Base-by-base conservation (phyloP, 768 basidiomycete species). In the Pleurotus platypus region DNA sequence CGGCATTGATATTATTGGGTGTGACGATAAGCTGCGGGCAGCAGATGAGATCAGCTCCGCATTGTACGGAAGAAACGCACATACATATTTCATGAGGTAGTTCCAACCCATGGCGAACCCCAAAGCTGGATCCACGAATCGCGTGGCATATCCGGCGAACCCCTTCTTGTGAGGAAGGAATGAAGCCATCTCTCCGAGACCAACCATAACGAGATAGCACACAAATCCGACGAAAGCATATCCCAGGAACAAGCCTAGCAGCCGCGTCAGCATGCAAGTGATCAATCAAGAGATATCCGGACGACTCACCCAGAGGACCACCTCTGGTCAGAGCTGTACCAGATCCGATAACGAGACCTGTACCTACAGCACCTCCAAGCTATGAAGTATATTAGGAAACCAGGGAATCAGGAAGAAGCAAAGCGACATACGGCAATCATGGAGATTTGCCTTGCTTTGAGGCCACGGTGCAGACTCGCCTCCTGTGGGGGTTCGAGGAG, bases 51-150 rank as follows among this genome's bases (percentile, higher is more conserved):
- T 3, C 46, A 42, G 20, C 39, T 13, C 7, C 37, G 13, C 43
- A 20, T 37, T 4, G 58, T 15, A 35, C 24, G 42, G 40, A 37
- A 30, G 26, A 51, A 48, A 3, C 22, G 5, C 12, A 65, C 77
- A 60, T 48, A 78, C 78, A 61, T 79, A 80, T 77, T 83, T 83
- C 58, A 79, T 65, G 43, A 86, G 69, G 64, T 86, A 85, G 65
- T 85, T 86, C 74, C 78, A 86, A 48, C 85, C 86, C 15, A 86
- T 68, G 13, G 82, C 85, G 66, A 88, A 87, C 39, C 83, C 85
- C 46, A 86, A 75, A 18, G 85, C 84, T 50, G 86, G 85, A 66
- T 87, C 86, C 18, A 82, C 80, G 62, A 85, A 85, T 48, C 86
- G 80, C 1, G 83, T 80, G 0, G 84, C 83, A 63, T 85, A 85